Base-by-base conservation (phyloP, 176 grass and related monocot species). In the Tuctoria greenei region DNA sequence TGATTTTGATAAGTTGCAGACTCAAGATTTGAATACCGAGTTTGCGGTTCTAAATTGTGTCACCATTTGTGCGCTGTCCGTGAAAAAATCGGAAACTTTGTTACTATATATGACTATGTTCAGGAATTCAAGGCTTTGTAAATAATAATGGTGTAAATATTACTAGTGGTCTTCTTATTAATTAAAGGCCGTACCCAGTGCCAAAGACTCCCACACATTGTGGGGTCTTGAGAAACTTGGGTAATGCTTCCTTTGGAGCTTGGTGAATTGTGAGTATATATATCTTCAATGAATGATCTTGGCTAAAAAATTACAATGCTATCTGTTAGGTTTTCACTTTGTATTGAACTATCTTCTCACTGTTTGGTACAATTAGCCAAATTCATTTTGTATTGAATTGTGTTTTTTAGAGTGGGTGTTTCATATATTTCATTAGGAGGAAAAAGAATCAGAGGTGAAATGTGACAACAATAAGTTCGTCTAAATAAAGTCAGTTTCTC, bases 381-480 rank as follows among this genome's bases (percentile, higher is more conserved):
- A n/a, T n/a, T n/a, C 47, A 52, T 14, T 47, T 47, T 47, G 45
- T n/a, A 47, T 47, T 47, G 50, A 52, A 7, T 7, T 52, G 52
- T 56, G 23, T 9, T 23, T 24, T 55, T 23, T 10, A 25, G 66
- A 26, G 10, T 2, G 0, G 9, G n/a, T 58, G 55, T 58, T 58
- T 3, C 55, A 58, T 3, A 12, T 11, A 25, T 58, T 58, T 26
- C 55, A 58, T 58, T 58, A 26, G 55, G 9, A 58, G 10, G 21
- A 10, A 26, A 58, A 26, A 58, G 23, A 12, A 10, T 26, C 55
- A 46, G 25, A 36, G 17, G 16, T 37, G 39, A 79, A 79, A 10
- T 79, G 25, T 44, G 39, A 38, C 12, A 60, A 57, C 35, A 39
- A 36, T 16, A 31, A 79, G 28, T 52, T 37, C 66, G 61, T 77